These are phyloP conservation scores for Mycena haematopus DNA, from an alignment of 768 basidiomycete species.

Conservation along the genomic window DNA sequence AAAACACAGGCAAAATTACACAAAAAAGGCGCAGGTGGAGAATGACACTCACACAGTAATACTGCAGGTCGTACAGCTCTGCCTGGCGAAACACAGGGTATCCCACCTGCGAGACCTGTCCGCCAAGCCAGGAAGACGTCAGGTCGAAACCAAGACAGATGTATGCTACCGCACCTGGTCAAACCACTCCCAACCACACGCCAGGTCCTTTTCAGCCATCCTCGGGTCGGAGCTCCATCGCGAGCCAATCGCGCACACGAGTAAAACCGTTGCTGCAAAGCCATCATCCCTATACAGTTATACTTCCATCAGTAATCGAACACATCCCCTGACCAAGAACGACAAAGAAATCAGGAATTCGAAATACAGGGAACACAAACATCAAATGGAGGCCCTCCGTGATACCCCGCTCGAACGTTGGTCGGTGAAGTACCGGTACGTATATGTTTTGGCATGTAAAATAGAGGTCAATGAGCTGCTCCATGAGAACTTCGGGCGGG, in stretches of 20 bases:
- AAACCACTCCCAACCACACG: constrained; percentile 72
- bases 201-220: constrained; percentile 42
- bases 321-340: too few species aligned
- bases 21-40: neutral
- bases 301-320: neutral
- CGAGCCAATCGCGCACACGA: constrained; percentile 75
- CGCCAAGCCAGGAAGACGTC: neutral
- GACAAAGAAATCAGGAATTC: neutral
- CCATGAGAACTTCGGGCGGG: constrained; percentile 55
- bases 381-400: constrained; percentile 54
- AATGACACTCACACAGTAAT: constrained; percentile 53
- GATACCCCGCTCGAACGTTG: constrained; percentile 63
- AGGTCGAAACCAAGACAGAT: neutral
- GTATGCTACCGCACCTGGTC: constrained; percentile 51
- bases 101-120: constrained; percentile 54
- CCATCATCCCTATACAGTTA: constrained; percentile 38
- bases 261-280: constrained; percentile 66
- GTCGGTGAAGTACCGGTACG: constrained; percentile 74
- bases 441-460: constrained; percentile 62
- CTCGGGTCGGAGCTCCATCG: constrained; percentile 64
- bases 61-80: constrained; percentile 75
- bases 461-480: constrained; percentile 63
- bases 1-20: neutral
- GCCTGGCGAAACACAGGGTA: constrained; percentile 67
- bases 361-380: constrained; percentile 23